Base-by-base conservation (phyloP, 192 early-diverging fungal species). In the Podila epicladia region DNA sequence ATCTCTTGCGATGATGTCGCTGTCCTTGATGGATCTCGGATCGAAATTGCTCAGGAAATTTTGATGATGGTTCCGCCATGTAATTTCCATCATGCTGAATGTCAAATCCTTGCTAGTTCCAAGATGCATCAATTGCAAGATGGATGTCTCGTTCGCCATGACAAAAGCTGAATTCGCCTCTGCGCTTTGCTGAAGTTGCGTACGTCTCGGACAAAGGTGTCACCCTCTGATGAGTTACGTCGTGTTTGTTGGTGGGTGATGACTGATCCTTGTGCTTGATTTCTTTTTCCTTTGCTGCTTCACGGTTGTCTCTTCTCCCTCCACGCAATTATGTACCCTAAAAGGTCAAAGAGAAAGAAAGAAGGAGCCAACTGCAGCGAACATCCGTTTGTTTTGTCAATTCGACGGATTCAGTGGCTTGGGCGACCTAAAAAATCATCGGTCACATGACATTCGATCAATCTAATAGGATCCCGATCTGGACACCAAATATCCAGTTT, bases 321-420 rank as follows among this genome's bases (percentile, higher is more conserved):
- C 53, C 53, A 55, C 53, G 53, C 53, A 55, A 3, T 55, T 55
- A 55, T 55, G 58, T 80, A 80, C 77, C 77, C 77, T 80, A 80
- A 80, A 65, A 80, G 77, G 77, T 80, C 77, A 80, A 80, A 33
- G 31, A 61, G 70, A 80, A 73, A 72, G 77, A 80, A 80, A 73
- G 71, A 66, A 80, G 71, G 77, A 55, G 53, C 53, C 53, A 55
- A 55, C 53, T 55, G 53, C 24, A 26, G 20, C 53, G 24, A 22
- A 55, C 24, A 55, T 55, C 53, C 22, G 53, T 24, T 55, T 55
- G 53, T 55, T 55, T 55, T 55, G 53, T 55, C 53, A 55, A n/a
- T 55, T 55, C n/a, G 53, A 55, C 24, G 20, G 53, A 55, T 55
- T 9, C n/a, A 55, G 53, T 55, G 53, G 53, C 53, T 55, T 55